Evolutionary conservation across 495 filamentous ascomycete species (phyloP).

Genomic region (Tuber indicum): DNA sequence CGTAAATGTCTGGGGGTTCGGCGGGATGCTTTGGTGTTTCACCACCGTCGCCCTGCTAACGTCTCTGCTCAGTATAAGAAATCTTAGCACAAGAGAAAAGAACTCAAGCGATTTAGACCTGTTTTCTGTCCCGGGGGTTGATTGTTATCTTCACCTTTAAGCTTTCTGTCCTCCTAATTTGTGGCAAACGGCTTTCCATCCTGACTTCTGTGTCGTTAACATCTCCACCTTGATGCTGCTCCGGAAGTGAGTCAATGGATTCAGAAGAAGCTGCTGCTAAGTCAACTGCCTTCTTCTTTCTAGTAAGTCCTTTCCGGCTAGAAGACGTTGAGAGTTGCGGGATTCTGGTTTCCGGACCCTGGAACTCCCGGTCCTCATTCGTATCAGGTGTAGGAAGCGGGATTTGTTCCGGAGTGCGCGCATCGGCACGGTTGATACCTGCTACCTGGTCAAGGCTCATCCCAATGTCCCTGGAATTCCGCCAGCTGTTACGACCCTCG

Average conservation of each 20-base stretch:
- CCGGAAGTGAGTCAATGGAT: conserved; percentile 3
- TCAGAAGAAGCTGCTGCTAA: conserved; percentile 1
- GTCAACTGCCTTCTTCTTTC: background rate
- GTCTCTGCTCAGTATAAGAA: conserved; percentile 26
- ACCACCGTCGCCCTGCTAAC: conserved; percentile 19
- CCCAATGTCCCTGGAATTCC: background rate
- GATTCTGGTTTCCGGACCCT: background rate
- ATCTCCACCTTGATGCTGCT: background rate
- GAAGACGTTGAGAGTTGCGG: background rate
- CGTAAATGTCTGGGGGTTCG: conserved; percentile 18
- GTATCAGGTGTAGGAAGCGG: background rate
- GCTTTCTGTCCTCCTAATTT: background rate
- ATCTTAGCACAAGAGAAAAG: conserved; percentile 4
- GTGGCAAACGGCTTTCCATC: conserved; percentile 2
- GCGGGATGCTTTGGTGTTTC: conserved; percentile 18
- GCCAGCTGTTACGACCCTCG: background rate
- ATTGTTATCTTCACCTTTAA: conserved; percentile 2
- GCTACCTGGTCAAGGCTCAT: background rate
- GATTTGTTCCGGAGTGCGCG: background rate
- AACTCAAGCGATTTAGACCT: conserved; percentile 4
- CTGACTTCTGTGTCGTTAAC: background rate
- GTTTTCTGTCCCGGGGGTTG: background rate
- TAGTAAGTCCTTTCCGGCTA: background rate
- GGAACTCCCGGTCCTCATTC: background rate
- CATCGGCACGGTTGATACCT: background rate